Evolutionary conservation across 352 stramenopile genomes (phyloP).

Genomic region (Phytophthora ramorum): DNA sequence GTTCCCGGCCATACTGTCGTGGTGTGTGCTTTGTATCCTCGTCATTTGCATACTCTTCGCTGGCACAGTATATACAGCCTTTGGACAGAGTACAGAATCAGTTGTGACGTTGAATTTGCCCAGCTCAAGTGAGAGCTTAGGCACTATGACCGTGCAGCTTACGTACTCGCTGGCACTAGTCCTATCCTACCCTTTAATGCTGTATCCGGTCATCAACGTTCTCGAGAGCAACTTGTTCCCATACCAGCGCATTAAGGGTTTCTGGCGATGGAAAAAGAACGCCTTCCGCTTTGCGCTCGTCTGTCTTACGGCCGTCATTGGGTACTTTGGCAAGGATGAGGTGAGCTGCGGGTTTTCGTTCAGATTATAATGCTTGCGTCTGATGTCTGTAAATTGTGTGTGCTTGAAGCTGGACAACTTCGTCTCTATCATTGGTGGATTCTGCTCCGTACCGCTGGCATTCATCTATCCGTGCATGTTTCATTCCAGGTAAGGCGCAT

Average conservation of each 20-base stretch:
- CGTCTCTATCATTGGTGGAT: constrained; percentile 68
- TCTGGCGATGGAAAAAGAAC: constrained; percentile 72
- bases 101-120: constrained; percentile 65
- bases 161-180: constrained; percentile 68
- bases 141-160: constrained; percentile 63
- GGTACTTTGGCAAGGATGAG: constrained; percentile 67
- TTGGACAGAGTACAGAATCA: constrained; percentile 53
- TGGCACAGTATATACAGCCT: constrained; percentile 52
- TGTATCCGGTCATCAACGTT: constrained; percentile 73
- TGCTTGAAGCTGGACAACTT: constrained; percentile 76
- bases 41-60: too few relatives aligned
- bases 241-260: constrained; percentile 49
- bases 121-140: constrained; percentile 48
- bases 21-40: constrained; percentile 49
- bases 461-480: constrained; percentile 79
- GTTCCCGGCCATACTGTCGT: constrained; percentile 55
- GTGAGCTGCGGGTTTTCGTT: too few relatives aligned
- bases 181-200: constrained; percentile 72
- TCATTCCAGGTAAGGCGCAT: too few relatives aligned
- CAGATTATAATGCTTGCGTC: too few relatives aligned
- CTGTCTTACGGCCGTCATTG: constrained; percentile 60
- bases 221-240: constrained; percentile 61
- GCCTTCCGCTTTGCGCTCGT: constrained; percentile 65
- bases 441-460: constrained; percentile 70
- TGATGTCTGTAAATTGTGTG: too few relatives aligned